Percentiles rank a stretch among this genome's conserved stretches.
phyloP scores from a whole-genome alignment of 768 basidiomycete species.

The Hygrophorus pudorinus region DNA sequence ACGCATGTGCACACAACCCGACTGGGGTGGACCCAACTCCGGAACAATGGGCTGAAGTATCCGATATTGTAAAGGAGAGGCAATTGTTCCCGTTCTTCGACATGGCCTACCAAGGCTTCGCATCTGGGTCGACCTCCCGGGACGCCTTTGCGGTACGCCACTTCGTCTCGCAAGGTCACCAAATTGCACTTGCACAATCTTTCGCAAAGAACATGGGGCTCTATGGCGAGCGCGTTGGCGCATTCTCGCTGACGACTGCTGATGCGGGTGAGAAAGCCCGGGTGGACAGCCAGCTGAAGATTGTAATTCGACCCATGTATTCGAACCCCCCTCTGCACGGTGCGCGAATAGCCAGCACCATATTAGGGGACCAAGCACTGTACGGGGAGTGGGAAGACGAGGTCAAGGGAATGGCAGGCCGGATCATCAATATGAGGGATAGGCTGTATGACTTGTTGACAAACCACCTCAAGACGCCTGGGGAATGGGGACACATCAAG shows the following conservation, averaged over 20 bases:
- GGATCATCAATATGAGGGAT: slow-evolving; percentile 90
- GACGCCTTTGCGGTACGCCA: slow-evolving; percentile 95
- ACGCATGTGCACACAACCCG: slow-evolving; percentile 99
- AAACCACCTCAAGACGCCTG: slow-evolving; percentile 78
- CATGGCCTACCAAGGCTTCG: slow-evolving; percentile 99
- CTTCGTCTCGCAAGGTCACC: slow-evolving; percentile 86
- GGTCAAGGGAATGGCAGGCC: slow-evolving; percentile 91
- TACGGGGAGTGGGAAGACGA: slow-evolving; percentile 86
- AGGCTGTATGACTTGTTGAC: slow-evolving; percentile 70
- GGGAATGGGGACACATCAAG: slow-evolving; percentile 92
- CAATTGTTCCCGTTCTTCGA: slow-evolving; percentile 97
- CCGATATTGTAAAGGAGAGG: slow-evolving; percentile 79
- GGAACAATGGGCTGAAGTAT: slow-evolving; percentile 88
- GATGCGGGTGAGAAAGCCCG: slow-evolving; percentile 72
- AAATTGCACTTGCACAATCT: slow-evolving; percentile 84
- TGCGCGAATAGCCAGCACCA: slow-evolving; percentile 77
- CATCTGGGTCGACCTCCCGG: slow-evolving; percentile 80
- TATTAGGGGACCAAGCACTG: slow-evolving; percentile 64
- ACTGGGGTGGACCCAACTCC: slow-evolving; percentile 93
- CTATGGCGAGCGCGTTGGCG: slow-evolving; percentile 97
- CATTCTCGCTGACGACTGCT: slow-evolving; percentile 73
- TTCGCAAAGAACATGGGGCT: slow-evolving; percentile 99
- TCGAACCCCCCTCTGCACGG: slow-evolving; percentile 95
- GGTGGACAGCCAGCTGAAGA: slow-evolving; percentile 91
- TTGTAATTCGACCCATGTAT: slow-evolving; percentile 92